phyloP scores from a whole-genome alignment of 768 basidiomycete genomes.

The Auricularia sp. region DNA sequence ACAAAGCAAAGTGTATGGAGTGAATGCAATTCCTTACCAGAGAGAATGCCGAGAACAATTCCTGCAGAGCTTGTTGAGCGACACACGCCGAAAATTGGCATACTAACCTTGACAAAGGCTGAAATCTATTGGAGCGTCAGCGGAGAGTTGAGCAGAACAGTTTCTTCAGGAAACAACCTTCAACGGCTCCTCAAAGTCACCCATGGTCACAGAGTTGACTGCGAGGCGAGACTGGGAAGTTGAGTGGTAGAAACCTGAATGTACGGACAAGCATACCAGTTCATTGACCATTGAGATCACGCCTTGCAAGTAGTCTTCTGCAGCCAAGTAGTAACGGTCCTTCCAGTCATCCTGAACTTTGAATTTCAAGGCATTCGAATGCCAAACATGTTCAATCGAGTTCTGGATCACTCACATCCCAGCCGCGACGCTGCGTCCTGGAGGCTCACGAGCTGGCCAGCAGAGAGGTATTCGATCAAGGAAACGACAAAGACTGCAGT shows the following conservation, averaged over 20 bases:
- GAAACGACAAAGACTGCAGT: constrained; percentile 57
- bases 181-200: constrained; percentile 70
- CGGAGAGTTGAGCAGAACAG: not conserved
- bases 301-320: constrained; percentile 76
- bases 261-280: constrained; percentile 39
- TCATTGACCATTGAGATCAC: constrained; percentile 73
- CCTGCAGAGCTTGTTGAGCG: constrained; percentile 16
- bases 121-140: constrained; percentile 36
- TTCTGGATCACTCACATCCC: constrained; percentile 45
- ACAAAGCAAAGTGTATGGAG: not conserved
- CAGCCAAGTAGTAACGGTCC: constrained; percentile 50
- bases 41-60: constrained; percentile 73
- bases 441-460: constrained; percentile 49
- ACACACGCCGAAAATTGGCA: too few species aligned
- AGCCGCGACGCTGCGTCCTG: constrained; percentile 41
- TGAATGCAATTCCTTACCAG: constrained; percentile 42
- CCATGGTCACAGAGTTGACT: constrained; percentile 74
- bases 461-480: constrained; percentile 54
- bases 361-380: not conserved
- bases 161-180: constrained; percentile 15
- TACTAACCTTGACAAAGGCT: constrained; percentile 47
- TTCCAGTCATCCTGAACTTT: constrained; percentile 64
- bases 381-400: not conserved
- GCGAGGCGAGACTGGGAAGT: constrained; percentile 59
- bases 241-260: not conserved